phyloP scores from a whole-genome alignment of 371 early-diverging fungal species.

The Blakeslea trispora region DNA sequence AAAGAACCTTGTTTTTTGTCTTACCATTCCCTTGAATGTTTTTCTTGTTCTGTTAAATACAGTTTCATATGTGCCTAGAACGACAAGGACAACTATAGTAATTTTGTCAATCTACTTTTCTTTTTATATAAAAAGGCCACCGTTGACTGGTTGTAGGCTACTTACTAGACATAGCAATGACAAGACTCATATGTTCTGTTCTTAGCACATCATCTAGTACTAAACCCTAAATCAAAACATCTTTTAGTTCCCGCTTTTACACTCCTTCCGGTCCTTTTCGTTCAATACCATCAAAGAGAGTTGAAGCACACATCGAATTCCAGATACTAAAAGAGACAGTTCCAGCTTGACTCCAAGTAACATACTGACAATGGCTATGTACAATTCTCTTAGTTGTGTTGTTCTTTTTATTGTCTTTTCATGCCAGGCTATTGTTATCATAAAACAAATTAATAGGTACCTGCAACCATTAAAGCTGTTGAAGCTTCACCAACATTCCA shows the following conservation, averaged over 20 bases:
- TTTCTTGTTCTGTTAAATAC: conserved; percentile 46
- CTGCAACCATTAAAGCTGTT: conserved; percentile 39
- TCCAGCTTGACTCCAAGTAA: conserved; percentile 41
- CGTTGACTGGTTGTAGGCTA: no score
- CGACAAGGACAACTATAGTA: conserved; percentile 34
- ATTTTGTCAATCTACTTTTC: neutral
- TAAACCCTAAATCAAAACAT: conserved; percentile 30
- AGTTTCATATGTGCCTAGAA: conserved; percentile 45
- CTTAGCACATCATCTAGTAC: conserved; percentile 45
- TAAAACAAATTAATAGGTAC: conserved; percentile 18
- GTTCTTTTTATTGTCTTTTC: no score
- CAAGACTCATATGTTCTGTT: conserved; percentile 35
- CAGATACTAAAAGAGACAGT: conserved; percentile 38
- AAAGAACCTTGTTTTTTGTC: neutral
- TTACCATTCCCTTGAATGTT: conserved; percentile 46
- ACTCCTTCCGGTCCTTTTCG: neutral
- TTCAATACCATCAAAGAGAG: conserved; percentile 43
- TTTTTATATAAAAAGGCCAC: no score
- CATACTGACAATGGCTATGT: conserved; percentile 38
- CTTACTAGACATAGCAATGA: conserved; percentile 42
- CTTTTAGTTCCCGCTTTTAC: neutral
- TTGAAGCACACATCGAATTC: conserved; percentile 48
- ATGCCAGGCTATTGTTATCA: no score
- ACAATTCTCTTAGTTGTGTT: no score
- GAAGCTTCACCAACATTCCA: conserved; percentile 45